Evolutionary conservation across 108 stramenopile species (phyloP).

Genomic region (Bacterosira constricta): DNA sequence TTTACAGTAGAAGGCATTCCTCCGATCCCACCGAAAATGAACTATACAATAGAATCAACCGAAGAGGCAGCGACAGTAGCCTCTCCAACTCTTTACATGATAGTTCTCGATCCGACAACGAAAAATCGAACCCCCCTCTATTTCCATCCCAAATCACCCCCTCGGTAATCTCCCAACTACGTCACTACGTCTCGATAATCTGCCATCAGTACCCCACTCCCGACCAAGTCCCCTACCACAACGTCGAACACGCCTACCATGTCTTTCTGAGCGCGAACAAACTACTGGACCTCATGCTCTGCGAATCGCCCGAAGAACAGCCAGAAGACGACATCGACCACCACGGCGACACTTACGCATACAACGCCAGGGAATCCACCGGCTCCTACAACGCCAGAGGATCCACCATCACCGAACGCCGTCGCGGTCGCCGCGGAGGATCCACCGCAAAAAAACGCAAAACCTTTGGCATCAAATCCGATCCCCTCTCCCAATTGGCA

Average conservation of each 20-base stretch:
- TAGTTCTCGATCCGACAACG: constrained; percentile 25
- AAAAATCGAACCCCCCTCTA: constrained; percentile 48
- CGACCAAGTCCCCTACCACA: constrained; percentile 60
- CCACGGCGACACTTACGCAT: too few relatives aligned
- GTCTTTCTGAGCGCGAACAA: constrained; percentile 71
- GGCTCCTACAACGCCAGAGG: too few relatives aligned
- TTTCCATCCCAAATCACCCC: constrained; percentile 44
- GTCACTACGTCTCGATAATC: constrained; percentile 46
- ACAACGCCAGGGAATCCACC: too few relatives aligned
- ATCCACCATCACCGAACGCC: too few relatives aligned
- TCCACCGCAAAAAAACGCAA: neutral
- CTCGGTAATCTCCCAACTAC: constrained; percentile 45
- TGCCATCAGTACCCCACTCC: constrained; percentile 36
- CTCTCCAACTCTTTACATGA: too few relatives aligned
- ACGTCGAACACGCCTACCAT: constrained; percentile 77
- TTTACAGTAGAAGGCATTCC: too few relatives aligned
- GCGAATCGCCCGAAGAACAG: constrained; percentile 9
- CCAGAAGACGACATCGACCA: too few relatives aligned
- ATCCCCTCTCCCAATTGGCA: constrained; percentile 31
- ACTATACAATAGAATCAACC: too few relatives aligned
- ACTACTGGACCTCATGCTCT: constrained; percentile 72
- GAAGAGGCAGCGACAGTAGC: too few relatives aligned
- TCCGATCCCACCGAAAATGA: too few relatives aligned
- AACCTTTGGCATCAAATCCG: constrained; percentile 36
- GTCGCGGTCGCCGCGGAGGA: too few relatives aligned